Evolutionary conservation across 2,329 filamentous ascomycete species (phyloP).

Genomic region (Rugonectria rugulosa): DNA sequence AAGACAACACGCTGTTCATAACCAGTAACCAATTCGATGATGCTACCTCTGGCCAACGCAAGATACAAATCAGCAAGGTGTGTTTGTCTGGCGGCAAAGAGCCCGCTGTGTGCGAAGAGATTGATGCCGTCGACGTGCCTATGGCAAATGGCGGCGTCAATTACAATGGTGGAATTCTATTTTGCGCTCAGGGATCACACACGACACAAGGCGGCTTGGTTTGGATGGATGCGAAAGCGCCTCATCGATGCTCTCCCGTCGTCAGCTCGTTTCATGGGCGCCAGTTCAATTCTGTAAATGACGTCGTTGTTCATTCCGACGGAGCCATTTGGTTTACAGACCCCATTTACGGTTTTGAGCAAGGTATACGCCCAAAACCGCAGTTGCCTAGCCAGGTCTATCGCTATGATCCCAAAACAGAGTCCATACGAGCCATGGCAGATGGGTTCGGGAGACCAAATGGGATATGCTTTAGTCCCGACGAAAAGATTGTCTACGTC

Average conservation of each 20-base stretch:
- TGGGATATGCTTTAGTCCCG: constrained; percentile 55
- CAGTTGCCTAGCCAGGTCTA: constrained; percentile 57
- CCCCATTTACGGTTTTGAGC: constrained; percentile 56
- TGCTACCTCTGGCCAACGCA: constrained; percentile 27
- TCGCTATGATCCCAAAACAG: constrained; percentile 50
- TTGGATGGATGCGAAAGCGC: constrained; percentile 43
- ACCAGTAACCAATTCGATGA: constrained; percentile 45
- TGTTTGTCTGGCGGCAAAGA: constrained; percentile 24
- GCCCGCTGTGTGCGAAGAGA: constrained; percentile 41
- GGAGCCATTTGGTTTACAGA: constrained; percentile 60
- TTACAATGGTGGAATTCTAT: constrained; percentile 49
- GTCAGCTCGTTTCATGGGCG: constrained; percentile 52
- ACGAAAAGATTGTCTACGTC: constrained; percentile 53
- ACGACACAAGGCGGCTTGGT: constrained; percentile 39
- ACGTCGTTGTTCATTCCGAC: constrained; percentile 53
- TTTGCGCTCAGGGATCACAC: constrained; percentile 50
- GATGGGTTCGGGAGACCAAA: constrained; percentile 57
- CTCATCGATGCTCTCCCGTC: constrained; percentile 40
- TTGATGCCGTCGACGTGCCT: constrained; percentile 42
- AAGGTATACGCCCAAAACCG: constrained; percentile 53
- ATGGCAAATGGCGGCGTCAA: constrained; percentile 61
- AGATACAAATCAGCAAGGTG: constrained; percentile 42
- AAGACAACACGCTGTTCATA: constrained; percentile 41
- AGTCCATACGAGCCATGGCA: constrained; percentile 52
- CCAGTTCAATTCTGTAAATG: constrained; percentile 58